Evolutionary conservation across 345 rosid species (phyloP), one percentile per base, ranked within the genome.

Genomic region (Euclidium syriacum): DNA sequence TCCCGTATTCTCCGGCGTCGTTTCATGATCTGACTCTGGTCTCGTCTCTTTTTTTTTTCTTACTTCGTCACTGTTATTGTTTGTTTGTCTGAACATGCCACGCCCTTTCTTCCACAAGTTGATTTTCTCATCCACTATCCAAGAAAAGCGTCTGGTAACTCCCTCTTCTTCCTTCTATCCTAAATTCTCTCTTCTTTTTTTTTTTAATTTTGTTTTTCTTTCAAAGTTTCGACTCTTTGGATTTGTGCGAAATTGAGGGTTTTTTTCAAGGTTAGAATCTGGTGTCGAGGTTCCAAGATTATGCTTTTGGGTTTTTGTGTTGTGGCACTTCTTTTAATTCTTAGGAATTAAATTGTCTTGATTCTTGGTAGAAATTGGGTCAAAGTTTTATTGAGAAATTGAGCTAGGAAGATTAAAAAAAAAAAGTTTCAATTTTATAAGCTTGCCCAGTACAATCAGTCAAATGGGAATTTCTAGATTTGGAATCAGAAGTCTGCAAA

Each of bases 51-150:
- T n/a, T n/a, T 0, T 5, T 10, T 19, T 50, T 40, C 30, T 46
- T 8, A 47, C 46, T 57, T 70, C 30, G 4, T 41, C 65, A 64
- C 75, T 50, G 70, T 71, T 64, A 2, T 17, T 40, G 18, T 12
- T 10, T 29, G 8, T 9, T 29, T 29, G 7, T 52, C 52, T 67
- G 47, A 71, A 61, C 73, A 62, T 88, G 96, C 90, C 87, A 39
- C 83, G 83, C 65, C 96, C 96, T 71, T 79, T 70, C 78, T 91
- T 91, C 62, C 82, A 86, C 73, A 91, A 80, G 84, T 70, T 79
- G 68, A 80, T 91, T 55, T 79, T 84, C 73, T 57, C 85, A 57
- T 75, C 81, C 52, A 77, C 90, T 67, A 68, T 88, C 55, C 85
- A 78, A 23, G 88, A 85, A 25, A 83, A 73, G 65, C 81, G 77